Evolutionary conservation across 192 early-diverging fungal species (phyloP), one percentile per base, ranked within the genome.

Genomic region (Gigaspora rosea): DNA sequence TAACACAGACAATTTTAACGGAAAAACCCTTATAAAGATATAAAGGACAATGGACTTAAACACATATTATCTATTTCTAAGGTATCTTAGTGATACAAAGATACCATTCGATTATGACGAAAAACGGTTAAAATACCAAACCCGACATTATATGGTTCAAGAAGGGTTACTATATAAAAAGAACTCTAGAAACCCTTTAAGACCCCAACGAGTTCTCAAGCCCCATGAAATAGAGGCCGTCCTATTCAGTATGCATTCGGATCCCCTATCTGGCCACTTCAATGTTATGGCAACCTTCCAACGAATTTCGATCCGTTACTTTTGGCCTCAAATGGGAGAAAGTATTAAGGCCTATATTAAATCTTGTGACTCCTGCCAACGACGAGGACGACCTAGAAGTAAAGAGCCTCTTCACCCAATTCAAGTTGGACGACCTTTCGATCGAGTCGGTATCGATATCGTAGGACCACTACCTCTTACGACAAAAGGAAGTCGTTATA

Each of bases 401-500:
- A 71, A 4, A 35, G 32, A 71, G 54, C 32, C 13, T 1, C 18
- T 71, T 54, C 49, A 71, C 36, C 9, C 33, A 2, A 71, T 71
- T 3, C n/a, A 35, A 41, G 52, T 71, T 18, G 18, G 13, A 41
- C 1, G 47, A 13, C 69, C 52, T 3, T 71, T 71, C n/a, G 12
- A 66, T 35, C 1, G 36, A 66, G 46, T 66, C 1, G 52, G 48
- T 36, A 71, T 71, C 6, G 51, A 71, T 22, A 56, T 71, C n/a
- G 33, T 78, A 35, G 35, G 64, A 15, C 74, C 18, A 2, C 36
- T 80, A 50, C 50, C 71, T 13, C 0, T 47, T 13, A 71, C 49
- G 12, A 18, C 1, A 8, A 3, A 12, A 3, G 4, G 27, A 41
- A 71, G 35, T 33, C 4, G 20, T 8, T 68, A 68, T 22, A 68